Evolutionary conservation across 257 asterid genomes (phyloP).

Genomic region (Henckelia pumila): DNA sequence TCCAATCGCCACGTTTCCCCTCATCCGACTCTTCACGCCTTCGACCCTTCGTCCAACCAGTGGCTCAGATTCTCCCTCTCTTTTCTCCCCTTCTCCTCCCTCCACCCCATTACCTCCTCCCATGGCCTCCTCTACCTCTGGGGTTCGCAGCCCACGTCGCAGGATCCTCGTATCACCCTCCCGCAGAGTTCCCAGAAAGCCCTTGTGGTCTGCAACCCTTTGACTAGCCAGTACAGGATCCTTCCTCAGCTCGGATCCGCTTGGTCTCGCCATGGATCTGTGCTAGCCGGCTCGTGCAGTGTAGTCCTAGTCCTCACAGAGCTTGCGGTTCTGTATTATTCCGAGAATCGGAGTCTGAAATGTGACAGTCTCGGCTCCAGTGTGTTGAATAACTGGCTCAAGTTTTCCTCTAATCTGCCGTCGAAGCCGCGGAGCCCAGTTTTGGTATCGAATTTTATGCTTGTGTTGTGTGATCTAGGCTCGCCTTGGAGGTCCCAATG

Average conservation of each 20-base stretch:
- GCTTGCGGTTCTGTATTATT: slow-evolving; percentile 72
- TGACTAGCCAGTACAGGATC: slow-evolving; percentile 52
- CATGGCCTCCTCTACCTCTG: slow-evolving; percentile 82
- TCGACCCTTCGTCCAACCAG: slow-evolving; percentile 53
- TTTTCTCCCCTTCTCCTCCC: slow-evolving; percentile 77
- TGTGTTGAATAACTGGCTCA: slow-evolving; percentile 56
- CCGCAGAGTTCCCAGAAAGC: slow-evolving; percentile 46
- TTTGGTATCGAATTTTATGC: slow-evolving; percentile 55
- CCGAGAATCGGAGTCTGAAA: slow-evolving; percentile 25
- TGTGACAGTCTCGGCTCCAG: slow-evolving; percentile 21
- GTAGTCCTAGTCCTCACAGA: slow-evolving; percentile 80
- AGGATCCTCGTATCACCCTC: slow-evolving; percentile 20
- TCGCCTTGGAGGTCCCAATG: slow-evolving; percentile 97
- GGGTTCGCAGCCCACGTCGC: slow-evolving; percentile 41
- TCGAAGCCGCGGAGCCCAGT: slow-evolving; percentile 92
- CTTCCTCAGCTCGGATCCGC: slow-evolving; percentile 97
- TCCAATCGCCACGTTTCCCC: slow-evolving; percentile 61
- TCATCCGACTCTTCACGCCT: slow-evolving; percentile 69
- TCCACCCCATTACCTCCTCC: slow-evolving; percentile 83
- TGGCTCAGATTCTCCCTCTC: slow-evolving; percentile 87
- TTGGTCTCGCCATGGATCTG: slow-evolving; percentile 97
- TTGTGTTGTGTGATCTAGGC: slow-evolving; percentile 82
- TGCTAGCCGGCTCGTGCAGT: slow-evolving; percentile 62
- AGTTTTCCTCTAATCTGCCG: slow-evolving; percentile 80
- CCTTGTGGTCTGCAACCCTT: slow-evolving; percentile 79